phyloP scores from a whole-genome alignment of 2,329 filamentous ascomycete species.

The Sphaceloma murrayae region DNA sequence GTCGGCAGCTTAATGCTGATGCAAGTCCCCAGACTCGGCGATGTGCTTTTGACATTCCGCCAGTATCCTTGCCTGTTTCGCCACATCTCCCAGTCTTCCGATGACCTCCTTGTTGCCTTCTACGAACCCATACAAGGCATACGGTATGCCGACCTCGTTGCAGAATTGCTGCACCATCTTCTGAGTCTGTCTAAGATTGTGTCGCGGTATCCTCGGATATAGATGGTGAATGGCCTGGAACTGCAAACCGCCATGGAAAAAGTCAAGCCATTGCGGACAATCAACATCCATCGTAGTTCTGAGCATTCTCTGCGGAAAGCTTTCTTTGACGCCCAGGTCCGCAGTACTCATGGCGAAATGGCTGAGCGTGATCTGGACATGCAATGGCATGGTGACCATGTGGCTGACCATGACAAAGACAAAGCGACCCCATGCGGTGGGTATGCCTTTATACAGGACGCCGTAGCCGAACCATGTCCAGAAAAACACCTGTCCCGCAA shows the following conservation, averaged over 20 bases:
- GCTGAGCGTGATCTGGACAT: constrained; percentile 82
- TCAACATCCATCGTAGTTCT: constrained; percentile 91
- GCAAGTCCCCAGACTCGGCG: constrained; percentile 30
- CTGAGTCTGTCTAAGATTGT: constrained; percentile 70
- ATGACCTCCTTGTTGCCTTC: constrained; percentile 77
- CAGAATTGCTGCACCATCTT: constrained; percentile 73
- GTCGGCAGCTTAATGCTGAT: constrained; percentile 10
- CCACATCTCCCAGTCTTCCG: constrained; percentile 64
- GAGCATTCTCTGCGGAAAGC: constrained; percentile 82
- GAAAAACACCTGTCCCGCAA: constrained; percentile 54
- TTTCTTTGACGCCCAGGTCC: constrained; percentile 73
- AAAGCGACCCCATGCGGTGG: constrained; percentile 49
- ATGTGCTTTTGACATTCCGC: constrained; percentile 31
- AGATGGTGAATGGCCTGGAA: constrained; percentile 86
- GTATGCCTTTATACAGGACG: constrained; percentile 52
- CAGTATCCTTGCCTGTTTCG: constrained; percentile 33
- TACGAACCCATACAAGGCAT: constrained; percentile 76
- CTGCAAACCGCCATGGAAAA: constrained; percentile 78
- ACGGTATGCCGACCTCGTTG: constrained; percentile 70
- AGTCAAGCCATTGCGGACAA: constrained; percentile 79
- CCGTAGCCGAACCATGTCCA: constrained; percentile 60
- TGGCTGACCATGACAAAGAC: constrained; percentile 68
- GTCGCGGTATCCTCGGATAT: constrained; percentile 71
- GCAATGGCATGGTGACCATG: constrained; percentile 68
- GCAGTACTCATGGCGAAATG: constrained; percentile 88